Evolutionary conservation across 2,329 filamentous ascomycete genomes (phyloP).

Genomic region (Colletotrichum simmondsii): DNA sequence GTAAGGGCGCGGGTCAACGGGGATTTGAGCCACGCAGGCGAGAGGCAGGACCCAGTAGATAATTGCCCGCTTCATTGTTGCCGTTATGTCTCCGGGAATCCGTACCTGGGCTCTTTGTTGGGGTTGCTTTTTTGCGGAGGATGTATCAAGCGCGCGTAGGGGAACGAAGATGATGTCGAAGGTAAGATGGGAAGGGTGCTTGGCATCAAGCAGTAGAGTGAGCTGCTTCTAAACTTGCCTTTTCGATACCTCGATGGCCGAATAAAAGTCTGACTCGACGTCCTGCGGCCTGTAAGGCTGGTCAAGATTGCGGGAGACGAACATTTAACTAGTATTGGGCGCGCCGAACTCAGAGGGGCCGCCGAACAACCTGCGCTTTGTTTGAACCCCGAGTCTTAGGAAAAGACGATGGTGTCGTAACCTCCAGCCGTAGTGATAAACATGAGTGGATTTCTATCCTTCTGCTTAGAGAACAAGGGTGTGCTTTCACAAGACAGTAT

Average conservation of each 20-base stretch:
- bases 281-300: background rate
- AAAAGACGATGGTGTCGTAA: too few relatives aligned
- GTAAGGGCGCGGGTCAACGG: too few relatives aligned
- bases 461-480: too few relatives aligned
- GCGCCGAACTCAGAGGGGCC: background rate
- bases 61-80: background rate
- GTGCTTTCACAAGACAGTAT: too few relatives aligned
- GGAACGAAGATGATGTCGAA: background rate
- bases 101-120: background rate
- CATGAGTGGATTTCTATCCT: too few relatives aligned
- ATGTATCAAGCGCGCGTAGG: background rate
- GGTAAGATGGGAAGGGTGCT: background rate
- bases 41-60: background rate
- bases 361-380: too few relatives aligned
- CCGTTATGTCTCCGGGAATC: background rate
- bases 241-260: background rate
- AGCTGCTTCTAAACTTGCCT: background rate
- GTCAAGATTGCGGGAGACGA: background rate
- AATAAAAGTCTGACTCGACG: background rate
- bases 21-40: background rate
- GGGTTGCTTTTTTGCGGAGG: background rate
- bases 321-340: accelerated
- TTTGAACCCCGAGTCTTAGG: too few relatives aligned
- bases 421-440: too few relatives aligned
- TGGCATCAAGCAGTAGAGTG: background rate